These are phyloP conservation scores for Coniochaeta sp. DNA, from an alignment of 2,329 filamentous ascomycete species.

Conservation along the genomic window DNA sequence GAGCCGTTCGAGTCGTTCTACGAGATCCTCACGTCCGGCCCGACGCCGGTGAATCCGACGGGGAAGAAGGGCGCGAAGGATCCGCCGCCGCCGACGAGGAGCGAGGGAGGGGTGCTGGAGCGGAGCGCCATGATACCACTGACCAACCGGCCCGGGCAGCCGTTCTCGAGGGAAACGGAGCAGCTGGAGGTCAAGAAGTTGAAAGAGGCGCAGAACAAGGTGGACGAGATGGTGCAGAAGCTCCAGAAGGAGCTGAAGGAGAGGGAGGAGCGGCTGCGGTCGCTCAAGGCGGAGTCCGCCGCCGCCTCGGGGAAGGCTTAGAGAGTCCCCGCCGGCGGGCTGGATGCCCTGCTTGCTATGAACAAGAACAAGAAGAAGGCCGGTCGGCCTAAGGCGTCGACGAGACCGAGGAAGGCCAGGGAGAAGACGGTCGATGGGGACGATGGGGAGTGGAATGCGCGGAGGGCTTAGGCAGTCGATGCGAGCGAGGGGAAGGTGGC, in stretches of 20 bases:
- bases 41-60: constrained; percentile 33
- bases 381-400: no score
- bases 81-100: constrained; percentile 26
- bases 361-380: no score
- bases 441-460: no score
- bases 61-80: constrained; percentile 39
- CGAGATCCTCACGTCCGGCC: constrained; percentile 72
- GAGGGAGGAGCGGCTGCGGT: constrained; percentile 55
- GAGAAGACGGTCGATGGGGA: no score
- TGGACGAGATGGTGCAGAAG: constrained; percentile 52
- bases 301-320: constrained; percentile 15
- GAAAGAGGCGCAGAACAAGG: constrained; percentile 56
- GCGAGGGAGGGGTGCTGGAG: constrained; percentile 49
- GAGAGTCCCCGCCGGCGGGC: no score
- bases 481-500: no score
- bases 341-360: no score
- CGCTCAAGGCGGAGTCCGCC: constrained; percentile 49
- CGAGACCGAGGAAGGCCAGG: no score
- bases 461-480: no score
- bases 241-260: constrained; percentile 55
- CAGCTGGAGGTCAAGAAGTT: constrained; percentile 54
- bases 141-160: constrained; percentile 57
- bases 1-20: constrained; percentile 92
- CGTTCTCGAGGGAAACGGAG: constrained; percentile 69
- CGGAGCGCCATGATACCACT: constrained; percentile 71